These are phyloP conservation scores for Phyllosticta citrichinensis DNA, from an alignment of 2,329 filamentous ascomycete species.

Conservation along the genomic window DNA sequence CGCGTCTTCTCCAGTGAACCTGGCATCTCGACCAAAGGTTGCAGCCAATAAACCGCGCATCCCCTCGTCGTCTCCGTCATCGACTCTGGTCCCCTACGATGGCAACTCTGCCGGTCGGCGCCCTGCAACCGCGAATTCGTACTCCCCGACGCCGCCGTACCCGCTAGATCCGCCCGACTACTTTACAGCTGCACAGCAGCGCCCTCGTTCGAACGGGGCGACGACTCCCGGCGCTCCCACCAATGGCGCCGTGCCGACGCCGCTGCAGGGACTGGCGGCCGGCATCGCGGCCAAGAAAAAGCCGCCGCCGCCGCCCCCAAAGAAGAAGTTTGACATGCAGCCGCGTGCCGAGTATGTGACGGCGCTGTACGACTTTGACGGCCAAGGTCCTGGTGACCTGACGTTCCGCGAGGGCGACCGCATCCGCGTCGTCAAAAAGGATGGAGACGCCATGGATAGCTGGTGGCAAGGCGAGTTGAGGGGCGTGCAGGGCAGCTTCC, in stretches of 20 bases:
- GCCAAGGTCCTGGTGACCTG: conserved; percentile 62
- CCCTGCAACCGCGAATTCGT: conserved; percentile 31
- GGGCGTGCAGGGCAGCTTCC: conserved; percentile 62
- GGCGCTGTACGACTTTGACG: conserved; percentile 66
- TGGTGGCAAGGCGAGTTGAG: conserved; percentile 77
- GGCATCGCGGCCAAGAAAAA: conserved; percentile 52
- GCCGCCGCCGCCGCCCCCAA: conserved; percentile 61
- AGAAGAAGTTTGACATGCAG: conserved; percentile 45
- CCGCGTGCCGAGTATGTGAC: conserved; percentile 49
- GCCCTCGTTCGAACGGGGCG: not conserved
- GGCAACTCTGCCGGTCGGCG: conserved; percentile 16
- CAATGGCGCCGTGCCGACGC: conserved; percentile 1
- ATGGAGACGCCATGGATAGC: conserved; percentile 73
- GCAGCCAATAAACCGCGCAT: conserved; percentile 7
- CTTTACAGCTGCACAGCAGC: not conserved
- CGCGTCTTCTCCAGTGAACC: conserved; percentile 5
- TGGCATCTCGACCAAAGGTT: conserved; percentile 23
- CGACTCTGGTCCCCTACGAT: conserved; percentile 3
- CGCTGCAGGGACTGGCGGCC: conserved; percentile 8
- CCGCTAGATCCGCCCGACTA: not conserved
- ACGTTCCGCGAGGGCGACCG: conserved; percentile 66
- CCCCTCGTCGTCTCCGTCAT: not conserved
- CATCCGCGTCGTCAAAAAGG: conserved; percentile 70
- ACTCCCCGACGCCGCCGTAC: conserved; percentile 28
- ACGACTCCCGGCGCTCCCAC: not conserved